Conservation (phyloP, 495 filamentous ascomycete genomes). For the Neohortaea acidophila region DNA sequence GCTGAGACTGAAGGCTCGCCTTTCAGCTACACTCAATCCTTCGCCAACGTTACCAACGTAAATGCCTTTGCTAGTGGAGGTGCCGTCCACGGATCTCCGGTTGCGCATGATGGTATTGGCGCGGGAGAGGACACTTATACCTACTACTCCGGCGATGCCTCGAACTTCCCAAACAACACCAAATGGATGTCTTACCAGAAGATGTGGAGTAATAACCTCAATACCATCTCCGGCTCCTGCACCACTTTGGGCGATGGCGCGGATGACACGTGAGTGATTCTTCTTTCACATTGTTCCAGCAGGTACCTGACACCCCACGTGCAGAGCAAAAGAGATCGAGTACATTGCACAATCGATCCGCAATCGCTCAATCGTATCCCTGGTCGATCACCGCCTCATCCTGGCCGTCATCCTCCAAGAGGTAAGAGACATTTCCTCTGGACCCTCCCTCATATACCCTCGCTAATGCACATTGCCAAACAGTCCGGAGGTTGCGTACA, state of each 20-base stretch:
- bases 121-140: slow-evolving; percentile 9
- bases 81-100: slow-evolving; percentile 8
- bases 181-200: slow-evolving; percentile 6
- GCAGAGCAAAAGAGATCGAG: slow-evolving; percentile 76
- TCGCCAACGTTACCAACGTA: slow-evolving; percentile 5
- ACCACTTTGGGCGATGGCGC: neutral
- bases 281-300: no score
- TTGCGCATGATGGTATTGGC: slow-evolving; percentile 15
- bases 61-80: slow-evolving; percentile 3
- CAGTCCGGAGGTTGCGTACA: slow-evolving; percentile 20
- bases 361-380: slow-evolving; percentile 2
- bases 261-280: slow-evolving; percentile 46
- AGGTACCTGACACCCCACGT: no score
- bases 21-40: neutral
- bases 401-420: slow-evolving; percentile 17
- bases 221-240: slow-evolving; percentile 25
- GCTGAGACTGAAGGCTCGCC: no score
- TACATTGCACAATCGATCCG: slow-evolving; percentile 20
- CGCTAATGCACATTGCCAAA: no score
- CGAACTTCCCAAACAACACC: slow-evolving; percentile 1
- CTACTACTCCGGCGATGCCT: slow-evolving; percentile 4
- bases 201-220: slow-evolving; percentile 26
- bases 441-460: no score
- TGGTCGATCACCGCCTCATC: slow-evolving; percentile 17
- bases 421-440: no score